Percentiles rank a stretch among this genome's conserved stretches.
Evolutionary conservation across 805 yeast genomes (phyloP).

Genomic region (Kuraishia ogatae): DNA sequence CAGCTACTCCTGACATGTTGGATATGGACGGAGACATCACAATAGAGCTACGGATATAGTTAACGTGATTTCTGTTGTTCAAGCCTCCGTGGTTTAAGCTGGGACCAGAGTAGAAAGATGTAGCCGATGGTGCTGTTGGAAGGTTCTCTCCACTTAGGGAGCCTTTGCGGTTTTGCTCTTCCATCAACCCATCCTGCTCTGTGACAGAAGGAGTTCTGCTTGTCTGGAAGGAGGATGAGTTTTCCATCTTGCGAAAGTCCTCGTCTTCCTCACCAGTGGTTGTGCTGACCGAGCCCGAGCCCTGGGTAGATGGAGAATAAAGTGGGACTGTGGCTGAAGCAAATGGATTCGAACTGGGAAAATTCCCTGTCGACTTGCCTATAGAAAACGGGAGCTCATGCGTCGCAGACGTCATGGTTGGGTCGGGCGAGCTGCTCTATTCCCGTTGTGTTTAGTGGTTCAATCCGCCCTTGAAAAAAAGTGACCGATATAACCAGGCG

Average conservation of each 20-base stretch:
- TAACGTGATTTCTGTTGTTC: conserved; percentile 17
- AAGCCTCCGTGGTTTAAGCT: conserved; percentile 14
- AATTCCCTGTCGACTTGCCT: not conserved
- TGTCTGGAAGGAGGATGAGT: conserved; percentile 28
- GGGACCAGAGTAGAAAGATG: conserved; percentile 19
- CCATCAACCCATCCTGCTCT: not conserved
- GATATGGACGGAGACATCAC: conserved; percentile 20
- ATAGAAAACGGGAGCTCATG: not conserved
- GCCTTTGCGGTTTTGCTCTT: not conserved
- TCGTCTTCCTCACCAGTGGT: conserved; percentile 18
- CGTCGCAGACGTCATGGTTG: not conserved
- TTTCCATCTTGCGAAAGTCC: conserved; percentile 21
- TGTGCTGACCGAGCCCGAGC: conserved; percentile 15
- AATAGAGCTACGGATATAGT: conserved; percentile 21
- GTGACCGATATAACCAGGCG: too few relatives aligned
- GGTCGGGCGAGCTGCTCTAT: not conserved
- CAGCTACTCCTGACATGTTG: conserved; percentile 14
- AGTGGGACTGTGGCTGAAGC: not conserved
- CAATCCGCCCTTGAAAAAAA: too few relatives aligned
- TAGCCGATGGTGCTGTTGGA: not conserved
- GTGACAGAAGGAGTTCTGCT: conserved; percentile 21
- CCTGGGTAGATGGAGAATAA: conserved; percentile 16
- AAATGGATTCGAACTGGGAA: not conserved
- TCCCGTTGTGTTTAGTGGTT: not conserved
- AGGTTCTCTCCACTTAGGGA: too few relatives aligned